Evolutionary conservation across 495 filamentous ascomycete species (phyloP).

Genomic region (Pyrenula aspistea): DNA sequence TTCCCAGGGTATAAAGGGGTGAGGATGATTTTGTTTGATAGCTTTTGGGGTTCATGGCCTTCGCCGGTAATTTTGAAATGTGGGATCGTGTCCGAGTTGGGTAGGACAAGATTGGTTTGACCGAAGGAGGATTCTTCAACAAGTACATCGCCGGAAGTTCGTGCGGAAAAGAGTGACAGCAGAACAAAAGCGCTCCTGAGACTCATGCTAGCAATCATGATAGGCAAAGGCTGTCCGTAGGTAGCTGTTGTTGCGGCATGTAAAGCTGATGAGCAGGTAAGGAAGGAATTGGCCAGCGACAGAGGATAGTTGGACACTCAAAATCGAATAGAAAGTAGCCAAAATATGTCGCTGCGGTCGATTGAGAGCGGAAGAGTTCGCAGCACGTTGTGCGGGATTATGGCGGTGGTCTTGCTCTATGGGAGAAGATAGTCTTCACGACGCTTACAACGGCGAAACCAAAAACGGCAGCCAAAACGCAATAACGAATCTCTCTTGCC

Average conservation of each 20-base stretch:
- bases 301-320: too few species aligned
- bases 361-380: too few species aligned
- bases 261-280: too few species aligned
- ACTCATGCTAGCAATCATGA: neutral
- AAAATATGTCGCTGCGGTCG: too few species aligned
- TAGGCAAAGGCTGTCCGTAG: too few species aligned
- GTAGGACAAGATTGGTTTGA: slow-evolving; percentile 29
- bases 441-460: slow-evolving; percentile 36
- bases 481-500: slow-evolving; percentile 30
- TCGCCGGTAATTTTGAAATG: slow-evolving; percentile 61
- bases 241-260: too few species aligned
- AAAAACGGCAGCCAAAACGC: slow-evolving; percentile 36
- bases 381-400: neutral
- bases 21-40: slow-evolving; percentile 85
- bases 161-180: neutral
- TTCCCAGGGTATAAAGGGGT: slow-evolving; percentile 85
- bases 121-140: neutral
- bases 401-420: slow-evolving; percentile 1
- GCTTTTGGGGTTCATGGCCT: slow-evolving; percentile 53
- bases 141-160: neutral
- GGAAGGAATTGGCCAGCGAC: too few species aligned
- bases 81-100: slow-evolving; percentile 41
- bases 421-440: slow-evolving; percentile 15
- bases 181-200: neutral
- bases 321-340: too few species aligned